Evolutionary conservation across 495 filamentous ascomycete species (phyloP).

Genomic region (Penicillium crystallinum): DNA sequence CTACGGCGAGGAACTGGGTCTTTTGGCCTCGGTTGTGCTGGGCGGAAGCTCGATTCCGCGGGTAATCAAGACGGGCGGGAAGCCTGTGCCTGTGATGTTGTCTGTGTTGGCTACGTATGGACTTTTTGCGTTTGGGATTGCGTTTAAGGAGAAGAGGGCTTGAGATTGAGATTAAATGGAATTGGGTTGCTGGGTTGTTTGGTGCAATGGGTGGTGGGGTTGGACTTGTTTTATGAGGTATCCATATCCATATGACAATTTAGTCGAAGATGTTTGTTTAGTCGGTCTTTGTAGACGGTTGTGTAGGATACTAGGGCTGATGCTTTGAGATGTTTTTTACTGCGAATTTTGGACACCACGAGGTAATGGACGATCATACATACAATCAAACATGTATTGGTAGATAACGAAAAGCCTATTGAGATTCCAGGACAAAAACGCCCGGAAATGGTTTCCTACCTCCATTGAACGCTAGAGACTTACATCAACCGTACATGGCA

Average conservation of each 20-base stretch:
- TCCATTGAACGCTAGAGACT: slow-evolving; percentile 17
- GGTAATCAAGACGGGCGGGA: slow-evolving; percentile 65
- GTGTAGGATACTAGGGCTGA: no score
- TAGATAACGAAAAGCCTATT: not conserved
- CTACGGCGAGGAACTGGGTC: slow-evolving; percentile 68
- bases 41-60: slow-evolving; percentile 79
- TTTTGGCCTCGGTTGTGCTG: slow-evolving; percentile 76
- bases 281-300: not conserved
- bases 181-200: not conserved
- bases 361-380: not conserved
- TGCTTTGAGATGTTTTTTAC: not conserved
- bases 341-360: not conserved
- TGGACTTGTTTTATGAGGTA: no score
- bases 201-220: no score
- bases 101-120: slow-evolving; percentile 62
- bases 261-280: no score
- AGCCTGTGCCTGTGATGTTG: slow-evolving; percentile 71
- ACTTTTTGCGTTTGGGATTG: slow-evolving; percentile 62
- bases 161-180: not conserved
- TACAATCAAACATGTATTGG: not conserved
- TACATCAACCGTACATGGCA: slow-evolving; percentile 16
- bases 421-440: not conserved
- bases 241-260: no score
- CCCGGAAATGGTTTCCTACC: slow-evolving; percentile 11
- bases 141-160: slow-evolving; percentile 26